Evolutionary conservation across 1,139 yeast genomes (phyloP), one percentile per base, ranked within the genome.

Genomic region (Pichiaceae sp.): DNA sequence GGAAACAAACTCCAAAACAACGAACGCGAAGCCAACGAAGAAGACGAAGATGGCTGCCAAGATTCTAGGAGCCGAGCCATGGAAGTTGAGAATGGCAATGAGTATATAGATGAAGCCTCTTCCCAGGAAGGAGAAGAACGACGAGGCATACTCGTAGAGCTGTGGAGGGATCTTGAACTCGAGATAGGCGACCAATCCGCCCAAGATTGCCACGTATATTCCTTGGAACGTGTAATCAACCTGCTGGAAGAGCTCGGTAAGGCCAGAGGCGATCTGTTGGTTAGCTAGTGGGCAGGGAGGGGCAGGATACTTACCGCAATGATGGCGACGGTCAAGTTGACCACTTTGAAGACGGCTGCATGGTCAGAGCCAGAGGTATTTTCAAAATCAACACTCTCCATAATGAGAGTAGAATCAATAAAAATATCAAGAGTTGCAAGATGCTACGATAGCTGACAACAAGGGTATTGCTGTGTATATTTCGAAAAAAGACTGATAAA

Each of bases 111-210:
- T 78, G 62, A 46, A 54, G 17, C 95, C 96, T 50, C 96, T 72
- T 4, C 96, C 96, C 15, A 83, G 60, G 53, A 86, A 86, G 14
- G 94, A 83, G 56, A 82, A 83, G 47, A 83, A 64, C 52, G 87
- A 86, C 2, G 94, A 82, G 16, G 82, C 91, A 54, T 78, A 85
- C 12, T 75, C 70, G 47, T 75, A 70, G 8, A 87, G 73, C 46
- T 76, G 74, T 2, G 84, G 72, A 4, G 85, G 85, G 35, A 77
- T 74, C 47, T 70, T 64, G 53, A 79, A 78, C 53, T 81, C 89
- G 39, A 80, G 62, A 30, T 67, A 59, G 3, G 76, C 75, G 39
- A 80, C 68, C 9, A 64, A 66, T 1, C 61, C 64, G 7, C 86
- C 86, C 45, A 78, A 68, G 5, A 66, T 63, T 26, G 75, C 67